A percentile compares a stretch with the other conserved stretches of the same genome.
phyloP scores from a whole-genome alignment of 2,329 filamentous ascomycete genomes.

The Nemania sp. region DNA sequence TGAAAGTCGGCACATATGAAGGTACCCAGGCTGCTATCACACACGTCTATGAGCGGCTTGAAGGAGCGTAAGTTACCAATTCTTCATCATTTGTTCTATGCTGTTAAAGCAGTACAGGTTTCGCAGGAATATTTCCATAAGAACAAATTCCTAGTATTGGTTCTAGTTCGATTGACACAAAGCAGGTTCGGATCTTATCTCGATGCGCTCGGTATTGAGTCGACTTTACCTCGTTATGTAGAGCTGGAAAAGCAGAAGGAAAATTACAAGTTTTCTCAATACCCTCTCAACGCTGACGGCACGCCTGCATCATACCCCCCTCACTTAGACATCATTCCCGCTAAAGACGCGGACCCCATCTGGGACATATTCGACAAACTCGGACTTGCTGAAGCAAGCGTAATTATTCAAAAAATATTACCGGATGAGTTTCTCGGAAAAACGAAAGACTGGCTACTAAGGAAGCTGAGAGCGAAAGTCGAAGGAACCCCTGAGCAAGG shows the following conservation, averaged over 20 bases:
- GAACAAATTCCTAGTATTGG: not conserved
- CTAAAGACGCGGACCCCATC: not conserved
- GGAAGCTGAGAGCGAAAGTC: not conserved
- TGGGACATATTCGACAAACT: not conserved
- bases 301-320: not conserved
- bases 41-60: not conserved
- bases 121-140: not conserved
- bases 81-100: too few relatives aligned
- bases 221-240: not conserved
- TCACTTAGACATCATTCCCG: not conserved
- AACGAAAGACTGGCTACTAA: slow-evolving; percentile 2
- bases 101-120: too few relatives aligned
- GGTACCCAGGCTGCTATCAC: slow-evolving; percentile 2
- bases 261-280: not conserved
- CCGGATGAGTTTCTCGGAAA: not conserved
- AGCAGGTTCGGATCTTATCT: not conserved
- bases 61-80: not conserved
- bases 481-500: slow-evolving; percentile 7
- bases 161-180: not conserved
- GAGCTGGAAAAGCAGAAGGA: slow-evolving; percentile 1
- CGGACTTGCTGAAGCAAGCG: not conserved
- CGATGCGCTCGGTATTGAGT: not conserved
- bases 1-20: not conserved
- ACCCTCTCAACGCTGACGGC: slow-evolving; percentile 1
- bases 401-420: not conserved